phyloP scores from a whole-genome alignment of 306 rosid genomes.

The Acacia acuminata region DNA sequence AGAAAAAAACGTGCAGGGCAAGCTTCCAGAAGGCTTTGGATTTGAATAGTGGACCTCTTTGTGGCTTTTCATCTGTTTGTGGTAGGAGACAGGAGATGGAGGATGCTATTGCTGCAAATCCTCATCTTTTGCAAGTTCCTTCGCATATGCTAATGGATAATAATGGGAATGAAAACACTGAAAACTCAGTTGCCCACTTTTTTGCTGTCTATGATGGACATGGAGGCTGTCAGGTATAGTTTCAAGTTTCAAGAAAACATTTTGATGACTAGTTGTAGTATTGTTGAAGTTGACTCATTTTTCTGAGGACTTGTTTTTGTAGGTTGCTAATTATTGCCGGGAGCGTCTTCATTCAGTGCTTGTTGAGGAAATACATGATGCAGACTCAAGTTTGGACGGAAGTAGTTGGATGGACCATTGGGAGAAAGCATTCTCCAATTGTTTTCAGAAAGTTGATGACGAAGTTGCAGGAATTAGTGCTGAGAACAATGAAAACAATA shows the following conservation, averaged over 20 bases:
- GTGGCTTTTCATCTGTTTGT: constrained; percentile 63
- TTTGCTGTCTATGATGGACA: constrained; percentile 86
- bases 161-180: constrained; percentile 28
- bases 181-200: constrained; percentile 50
- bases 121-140: constrained; percentile 55
- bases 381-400: constrained; percentile 35
- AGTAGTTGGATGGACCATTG: constrained; percentile 54
- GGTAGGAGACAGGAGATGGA: constrained; percentile 90
- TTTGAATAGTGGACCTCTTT: constrained; percentile 47
- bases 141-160: constrained; percentile 48
- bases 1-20: constrained; percentile 39
- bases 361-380: constrained; percentile 60
- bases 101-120: constrained; percentile 61
- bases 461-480: constrained; percentile 48
- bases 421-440: constrained; percentile 59
- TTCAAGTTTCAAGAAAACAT: constrained; percentile 1
- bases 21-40: constrained; percentile 35
- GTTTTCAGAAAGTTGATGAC: constrained; percentile 68
- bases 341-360: constrained; percentile 63
- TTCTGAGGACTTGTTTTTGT: constrained; percentile 20
- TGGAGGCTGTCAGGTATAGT: constrained; percentile 72
- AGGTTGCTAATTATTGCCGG: constrained; percentile 84
- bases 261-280: constrained; percentile 5
- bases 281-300: constrained; percentile 30
- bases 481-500: constrained; percentile 23